phyloP scores from a whole-genome alignment of 2,329 filamentous ascomycete genomes.

The Ophiocordyceps camponoti-floridani region DNA sequence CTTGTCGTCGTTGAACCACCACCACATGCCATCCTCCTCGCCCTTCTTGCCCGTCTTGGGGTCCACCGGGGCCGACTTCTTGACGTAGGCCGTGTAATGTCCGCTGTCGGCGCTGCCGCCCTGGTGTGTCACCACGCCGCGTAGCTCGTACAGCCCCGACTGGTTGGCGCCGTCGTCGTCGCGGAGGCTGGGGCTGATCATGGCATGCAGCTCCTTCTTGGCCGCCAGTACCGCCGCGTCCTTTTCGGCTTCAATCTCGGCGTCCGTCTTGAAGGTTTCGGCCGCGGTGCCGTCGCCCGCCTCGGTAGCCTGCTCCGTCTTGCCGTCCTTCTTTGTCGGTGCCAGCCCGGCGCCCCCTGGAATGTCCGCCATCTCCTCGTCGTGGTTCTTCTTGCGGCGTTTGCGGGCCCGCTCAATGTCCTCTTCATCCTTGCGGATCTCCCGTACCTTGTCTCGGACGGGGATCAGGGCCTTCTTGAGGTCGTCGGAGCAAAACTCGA shows the following conservation, averaged over 20 bases:
- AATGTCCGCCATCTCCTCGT: constrained; percentile 26
- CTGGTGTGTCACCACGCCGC: constrained; percentile 90
- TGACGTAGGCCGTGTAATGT: constrained; percentile 95
- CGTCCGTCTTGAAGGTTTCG: constrained; percentile 78
- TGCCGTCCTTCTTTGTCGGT: constrained; percentile 31
- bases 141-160: constrained; percentile 86
- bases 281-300: constrained; percentile 55
- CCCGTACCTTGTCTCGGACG: constrained; percentile 89
- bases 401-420: constrained; percentile 86
- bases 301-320: constrained; percentile 16
- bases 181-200: constrained; percentile 58
- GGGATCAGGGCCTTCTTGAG: constrained; percentile 69
- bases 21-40: constrained; percentile 88
- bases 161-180: constrained; percentile 76
- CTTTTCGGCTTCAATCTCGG: constrained; percentile 76
- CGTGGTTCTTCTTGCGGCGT: constrained; percentile 56
- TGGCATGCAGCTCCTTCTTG: constrained; percentile 71
- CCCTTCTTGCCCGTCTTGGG: constrained; percentile 58
- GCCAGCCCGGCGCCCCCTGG: constrained; percentile 26
- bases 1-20: constrained; percentile 99
- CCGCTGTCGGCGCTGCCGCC: constrained; percentile 92
- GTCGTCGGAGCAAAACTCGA: constrained; percentile 91
- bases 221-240: constrained; percentile 55
- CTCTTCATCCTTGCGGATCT: constrained; percentile 86
- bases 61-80: constrained; percentile 64